A percentile compares a stretch with the other conserved stretches of the same genome.
phyloP scores from a whole-genome alignment of 2,329 filamentous ascomycete species.

The Aspergillus sp. region DNA sequence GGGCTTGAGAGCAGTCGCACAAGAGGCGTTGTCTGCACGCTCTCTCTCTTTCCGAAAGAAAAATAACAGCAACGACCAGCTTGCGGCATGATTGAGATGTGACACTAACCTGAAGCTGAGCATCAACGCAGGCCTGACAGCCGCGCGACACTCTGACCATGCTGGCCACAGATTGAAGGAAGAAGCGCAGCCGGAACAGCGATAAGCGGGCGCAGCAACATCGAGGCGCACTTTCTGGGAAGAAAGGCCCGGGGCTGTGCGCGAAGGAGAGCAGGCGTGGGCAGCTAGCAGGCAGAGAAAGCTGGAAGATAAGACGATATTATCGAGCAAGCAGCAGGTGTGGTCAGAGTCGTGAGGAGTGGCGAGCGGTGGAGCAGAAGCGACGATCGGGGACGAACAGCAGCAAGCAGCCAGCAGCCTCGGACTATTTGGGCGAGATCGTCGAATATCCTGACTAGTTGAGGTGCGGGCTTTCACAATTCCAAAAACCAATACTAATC shows the following conservation, averaged over 20 bases:
- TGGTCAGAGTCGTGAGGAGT: background rate
- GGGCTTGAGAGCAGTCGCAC: background rate
- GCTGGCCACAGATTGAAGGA: slow-evolving; percentile 16
- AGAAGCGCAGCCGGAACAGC: slow-evolving; percentile 5
- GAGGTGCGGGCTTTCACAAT: background rate
- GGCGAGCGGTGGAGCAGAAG: background rate
- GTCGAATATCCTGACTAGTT: background rate
- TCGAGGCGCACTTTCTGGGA: slow-evolving; percentile 2
- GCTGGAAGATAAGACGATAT: background rate
- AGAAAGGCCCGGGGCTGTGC: background rate
- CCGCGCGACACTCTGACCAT: slow-evolving; percentile 36
- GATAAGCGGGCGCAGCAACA: slow-evolving; percentile 3
- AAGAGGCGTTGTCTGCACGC: background rate
- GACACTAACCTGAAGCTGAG: slow-evolving; percentile 17
- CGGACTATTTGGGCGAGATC: background rate
- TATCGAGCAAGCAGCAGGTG: background rate
- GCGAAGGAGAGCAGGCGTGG: background rate
- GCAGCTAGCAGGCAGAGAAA: background rate
- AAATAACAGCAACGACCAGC: background rate
- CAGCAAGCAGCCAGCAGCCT: background rate
- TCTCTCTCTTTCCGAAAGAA: background rate
- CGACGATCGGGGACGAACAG: background rate
- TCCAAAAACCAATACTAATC: background rate
- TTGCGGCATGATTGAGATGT: background rate
- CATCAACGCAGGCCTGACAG: slow-evolving; percentile 23